Evolutionary conservation across 2,329 filamentous ascomycete species (phyloP), one percentile per base, ranked within the genome.

Genomic region (Ophiostoma piceae): DNA sequence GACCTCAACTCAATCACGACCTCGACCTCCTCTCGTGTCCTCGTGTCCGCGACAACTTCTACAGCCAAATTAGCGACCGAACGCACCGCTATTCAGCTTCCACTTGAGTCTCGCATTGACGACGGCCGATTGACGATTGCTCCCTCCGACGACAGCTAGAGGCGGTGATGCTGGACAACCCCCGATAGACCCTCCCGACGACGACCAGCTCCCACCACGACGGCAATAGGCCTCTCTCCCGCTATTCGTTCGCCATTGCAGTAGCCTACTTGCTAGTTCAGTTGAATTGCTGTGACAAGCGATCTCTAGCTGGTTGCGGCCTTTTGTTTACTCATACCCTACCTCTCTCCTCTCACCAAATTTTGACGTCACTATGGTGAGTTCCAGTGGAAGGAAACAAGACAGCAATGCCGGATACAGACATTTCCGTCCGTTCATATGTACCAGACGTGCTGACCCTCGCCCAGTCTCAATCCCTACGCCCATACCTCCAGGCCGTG

Each of bases 401-500:
- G 26, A 32, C 12, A 32, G 32, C 5, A 16, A 32, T 2, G 16
- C 43, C 19, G 0, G 43, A 47, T 2, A 19, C 43, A 47, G 7
- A 7, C 2, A 2, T 8, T 6, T n/a, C 5, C 16, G 7, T 47
- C 43, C 19, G 16, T 41, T 41, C 19, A 2, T 47, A 5, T 9
- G 43, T 47, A 19, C 7, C 16, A 47, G 16, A 16, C 2, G 6
- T 47, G 16, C 43, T 47, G 19, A 47, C 43, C 43, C 11, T 26
- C n/a, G 9, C 51, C 51, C 51, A 90, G 95, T 97, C 94, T 79
- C 94, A 97, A 93, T 97, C 94, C 74, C 87, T 98, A 78, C 92
- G 94, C 74, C 94, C 94, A 70, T 97, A 98, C 82, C 91, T 97
- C 75, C 92, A 96, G 84, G 96, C 92, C 81, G 95, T 98, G 77